phyloP scores from a whole-genome alignment of 805 yeast species.

The Metschnikowia picachoensis region DNA sequence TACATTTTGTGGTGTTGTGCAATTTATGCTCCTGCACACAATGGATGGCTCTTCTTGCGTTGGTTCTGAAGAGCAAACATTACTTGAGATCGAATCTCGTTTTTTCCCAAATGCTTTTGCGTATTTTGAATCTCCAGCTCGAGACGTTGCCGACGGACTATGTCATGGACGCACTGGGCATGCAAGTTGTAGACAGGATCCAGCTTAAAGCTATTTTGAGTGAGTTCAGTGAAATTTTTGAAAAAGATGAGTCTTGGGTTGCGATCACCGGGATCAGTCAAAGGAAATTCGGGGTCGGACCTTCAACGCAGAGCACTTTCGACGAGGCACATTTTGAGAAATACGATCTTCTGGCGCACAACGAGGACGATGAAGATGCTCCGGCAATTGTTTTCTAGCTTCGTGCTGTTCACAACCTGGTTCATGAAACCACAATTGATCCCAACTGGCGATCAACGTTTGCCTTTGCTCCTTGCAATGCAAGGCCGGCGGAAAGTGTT shows the following conservation, averaged over 20 bases:
- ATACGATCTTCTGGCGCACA: constrained; percentile 20
- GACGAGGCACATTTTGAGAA: constrained; percentile 23
- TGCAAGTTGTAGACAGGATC: constrained; percentile 19
- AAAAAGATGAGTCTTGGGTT: constrained; percentile 18
- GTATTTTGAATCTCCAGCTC: constrained; percentile 34
- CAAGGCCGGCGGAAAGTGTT: too few species aligned
- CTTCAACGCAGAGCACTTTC: not conserved
- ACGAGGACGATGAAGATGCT: constrained; percentile 26
- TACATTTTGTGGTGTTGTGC: constrained; percentile 50
- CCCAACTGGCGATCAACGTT: too few species aligned
- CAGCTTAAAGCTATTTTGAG: constrained; percentile 18
- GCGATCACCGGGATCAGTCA: constrained; percentile 8
- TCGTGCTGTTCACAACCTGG: too few species aligned
- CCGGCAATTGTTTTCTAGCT: constrained; percentile 21
- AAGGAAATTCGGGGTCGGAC: not conserved
- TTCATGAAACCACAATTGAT: too few species aligned
- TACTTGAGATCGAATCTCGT: constrained; percentile 20
- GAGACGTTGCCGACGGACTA: constrained; percentile 42
- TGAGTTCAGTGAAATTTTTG: constrained; percentile 15
- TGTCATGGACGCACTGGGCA: constrained; percentile 17
- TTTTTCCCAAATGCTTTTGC: constrained; percentile 31
- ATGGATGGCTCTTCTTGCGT: constrained; percentile 52
- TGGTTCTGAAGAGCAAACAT: constrained; percentile 32
- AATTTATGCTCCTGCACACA: constrained; percentile 62
- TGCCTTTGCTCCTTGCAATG: too few species aligned